Conservation (phyloP, 1,139 yeast genomes). For the Sugiyamaella grinbergsii region DNA sequence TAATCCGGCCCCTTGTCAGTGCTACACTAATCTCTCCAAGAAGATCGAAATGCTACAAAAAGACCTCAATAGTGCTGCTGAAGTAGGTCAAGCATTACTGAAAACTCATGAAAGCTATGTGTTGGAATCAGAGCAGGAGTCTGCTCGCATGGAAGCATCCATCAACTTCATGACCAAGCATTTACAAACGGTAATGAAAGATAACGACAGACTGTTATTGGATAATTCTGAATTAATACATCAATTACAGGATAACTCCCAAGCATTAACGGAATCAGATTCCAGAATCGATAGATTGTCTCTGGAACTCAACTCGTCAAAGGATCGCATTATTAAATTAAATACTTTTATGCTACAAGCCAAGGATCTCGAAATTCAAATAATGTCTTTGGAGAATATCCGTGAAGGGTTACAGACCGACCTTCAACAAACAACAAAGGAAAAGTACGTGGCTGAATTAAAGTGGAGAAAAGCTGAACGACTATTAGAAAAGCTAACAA, state of each 20-base stretch:
- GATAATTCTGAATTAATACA: conserved; percentile 30
- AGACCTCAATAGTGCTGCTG: conserved; percentile 36
- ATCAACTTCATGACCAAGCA: conserved; percentile 27
- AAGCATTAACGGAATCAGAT: conserved; percentile 28
- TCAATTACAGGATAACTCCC: conserved; percentile 28
- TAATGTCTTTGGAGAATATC: conserved; percentile 30
- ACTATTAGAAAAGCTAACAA: conserved; percentile 30
- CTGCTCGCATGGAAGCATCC: conserved; percentile 26
- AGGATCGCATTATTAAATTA: conserved; percentile 26
- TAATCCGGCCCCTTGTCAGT: conserved; percentile 20
- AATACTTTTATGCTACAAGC: conserved; percentile 28
- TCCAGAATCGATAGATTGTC: conserved; percentile 24
- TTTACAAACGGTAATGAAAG: conserved; percentile 25
- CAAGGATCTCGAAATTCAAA: conserved; percentile 29
- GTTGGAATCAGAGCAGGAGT: conserved; percentile 25
- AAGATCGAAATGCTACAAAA: conserved; percentile 28
- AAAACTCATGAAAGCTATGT: conserved; percentile 28
- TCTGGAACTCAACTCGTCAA: conserved; percentile 26
- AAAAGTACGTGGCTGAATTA: conserved; percentile 30
- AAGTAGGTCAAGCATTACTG: conserved; percentile 36
- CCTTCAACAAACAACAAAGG: conserved; percentile 25
- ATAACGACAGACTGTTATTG: conserved; percentile 25
- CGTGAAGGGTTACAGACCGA: conserved; percentile 31
- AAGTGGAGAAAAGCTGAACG: conserved; percentile 33
- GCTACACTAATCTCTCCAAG: conserved; percentile 24